These are phyloP conservation scores for Euphorbia neoarborescens DNA, from an alignment of 441 rosid species.

Conservation along the genomic window DNA sequence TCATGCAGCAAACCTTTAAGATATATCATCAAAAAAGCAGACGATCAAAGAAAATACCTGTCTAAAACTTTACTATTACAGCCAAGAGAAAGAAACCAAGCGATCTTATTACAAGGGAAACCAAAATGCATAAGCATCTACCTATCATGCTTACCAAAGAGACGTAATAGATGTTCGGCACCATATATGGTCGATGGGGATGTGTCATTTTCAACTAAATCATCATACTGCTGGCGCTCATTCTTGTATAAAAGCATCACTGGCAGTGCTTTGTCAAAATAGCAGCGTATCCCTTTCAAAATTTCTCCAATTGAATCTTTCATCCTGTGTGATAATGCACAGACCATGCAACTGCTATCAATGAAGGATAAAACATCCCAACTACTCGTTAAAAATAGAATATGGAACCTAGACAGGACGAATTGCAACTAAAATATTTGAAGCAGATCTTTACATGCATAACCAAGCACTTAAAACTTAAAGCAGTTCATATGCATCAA, in stretches of 20 bases:
- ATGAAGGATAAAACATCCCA: neutral
- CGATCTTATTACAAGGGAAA: neutral
- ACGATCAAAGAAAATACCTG: neutral
- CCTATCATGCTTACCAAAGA: constrained; percentile 54
- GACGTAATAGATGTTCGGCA: constrained; percentile 93
- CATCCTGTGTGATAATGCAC: constrained; percentile 42
- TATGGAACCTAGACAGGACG: neutral
- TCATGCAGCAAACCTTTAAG: neutral
- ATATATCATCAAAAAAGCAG: neutral
- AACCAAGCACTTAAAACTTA: neutral
- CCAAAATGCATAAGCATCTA: constrained; percentile 3
- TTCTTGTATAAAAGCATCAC: constrained; percentile 71
- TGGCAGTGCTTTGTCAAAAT: constrained; percentile 88
- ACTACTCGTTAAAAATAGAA: neutral
- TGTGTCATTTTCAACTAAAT: constrained; percentile 41
- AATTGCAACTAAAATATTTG: neutral
- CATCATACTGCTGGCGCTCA: constrained; percentile 76
- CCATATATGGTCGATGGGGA: constrained; percentile 93
- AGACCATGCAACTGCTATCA: constrained; percentile 16
- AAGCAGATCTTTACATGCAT: neutral
- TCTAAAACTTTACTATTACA: no score
- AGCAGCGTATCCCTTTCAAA: constrained; percentile 74
- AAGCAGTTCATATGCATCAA: neutral
- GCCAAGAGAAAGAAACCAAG: neutral
- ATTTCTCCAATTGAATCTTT: constrained; percentile 77